Conservation (phyloP, 129 eudicot genomes). For the Pittosporum tobira region DNA sequence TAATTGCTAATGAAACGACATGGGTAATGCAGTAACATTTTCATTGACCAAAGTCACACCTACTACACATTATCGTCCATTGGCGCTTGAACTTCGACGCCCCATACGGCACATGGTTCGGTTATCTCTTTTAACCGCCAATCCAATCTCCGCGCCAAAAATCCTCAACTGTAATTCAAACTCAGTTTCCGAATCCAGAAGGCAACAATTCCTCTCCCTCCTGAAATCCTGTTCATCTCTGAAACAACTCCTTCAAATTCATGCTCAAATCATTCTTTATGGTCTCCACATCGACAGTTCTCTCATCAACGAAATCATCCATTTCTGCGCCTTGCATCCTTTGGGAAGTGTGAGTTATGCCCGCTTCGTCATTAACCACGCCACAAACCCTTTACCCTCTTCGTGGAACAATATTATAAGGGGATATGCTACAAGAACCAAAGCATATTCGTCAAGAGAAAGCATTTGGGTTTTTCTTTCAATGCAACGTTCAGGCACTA, state of each 20-base stretch:
- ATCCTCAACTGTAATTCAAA: slow-evolving; percentile 15
- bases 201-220: slow-evolving; percentile 18
- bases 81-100: not conserved
- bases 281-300: slow-evolving; percentile 13
- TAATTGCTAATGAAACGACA: too few species aligned
- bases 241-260: slow-evolving; percentile 18
- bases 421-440: slow-evolving; percentile 17
- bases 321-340: slow-evolving; percentile 20
- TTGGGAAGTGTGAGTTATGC: slow-evolving; percentile 14
- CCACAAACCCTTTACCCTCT: slow-evolving; percentile 11
- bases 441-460: slow-evolving; percentile 13
- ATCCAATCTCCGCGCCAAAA: slow-evolving; percentile 10
- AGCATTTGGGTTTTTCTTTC: slow-evolving; percentile 28
- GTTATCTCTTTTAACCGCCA: not conserved
- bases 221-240: slow-evolving; percentile 13
- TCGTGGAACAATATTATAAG: slow-evolving; percentile 34
- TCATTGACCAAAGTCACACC: too few species aligned
- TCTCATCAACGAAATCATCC: slow-evolving; percentile 19
- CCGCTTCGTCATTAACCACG: not conserved
- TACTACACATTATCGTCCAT: too few species aligned
- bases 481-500: slow-evolving; percentile 26
- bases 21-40: too few species aligned
- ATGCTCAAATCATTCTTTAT: slow-evolving; percentile 22
- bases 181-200: not conserved
- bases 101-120: slow-evolving; percentile 8